A percentile compares a stretch with the other conserved stretches of the same genome.
phyloP scores from a whole-genome alignment of 2,329 filamentous ascomycete species.

The Exophiala sp. region DNA sequence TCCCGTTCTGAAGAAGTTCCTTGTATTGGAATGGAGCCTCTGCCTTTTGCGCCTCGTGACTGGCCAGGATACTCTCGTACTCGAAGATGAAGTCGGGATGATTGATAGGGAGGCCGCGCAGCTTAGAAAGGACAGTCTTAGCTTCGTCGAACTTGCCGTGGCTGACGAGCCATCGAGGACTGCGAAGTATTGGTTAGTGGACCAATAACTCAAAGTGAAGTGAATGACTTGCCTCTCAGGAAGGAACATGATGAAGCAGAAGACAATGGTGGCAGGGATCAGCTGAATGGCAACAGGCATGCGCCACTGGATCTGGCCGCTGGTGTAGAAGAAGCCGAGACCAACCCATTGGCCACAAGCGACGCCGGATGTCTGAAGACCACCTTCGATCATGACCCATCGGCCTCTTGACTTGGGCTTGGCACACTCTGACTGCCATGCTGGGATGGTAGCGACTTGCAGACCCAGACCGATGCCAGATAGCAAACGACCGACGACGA shows the following conservation, averaged over 20 bases:
- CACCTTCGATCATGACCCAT: conserved; percentile 53
- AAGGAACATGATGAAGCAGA: conserved; percentile 3
- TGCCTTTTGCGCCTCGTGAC: conserved; percentile 7
- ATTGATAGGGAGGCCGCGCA: neutral
- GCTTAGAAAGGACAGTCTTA: conserved; percentile 39
- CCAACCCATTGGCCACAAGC: conserved; percentile 37
- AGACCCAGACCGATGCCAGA: conserved; percentile 36
- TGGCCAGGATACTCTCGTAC: conserved; percentile 6
- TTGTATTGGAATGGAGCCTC: conserved; percentile 6
- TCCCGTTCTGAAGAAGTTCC: conserved; percentile 55
- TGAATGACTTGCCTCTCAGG: conserved; percentile 45
- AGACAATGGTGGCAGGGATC: conserved; percentile 4
- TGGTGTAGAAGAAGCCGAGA: conserved; percentile 8
- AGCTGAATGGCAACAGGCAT: conserved; percentile 5
- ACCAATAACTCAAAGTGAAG: conserved; percentile 44
- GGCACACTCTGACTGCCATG: conserved; percentile 44
- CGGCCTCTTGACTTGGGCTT: conserved; percentile 50
- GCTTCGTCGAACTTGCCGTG: conserved; percentile 55
- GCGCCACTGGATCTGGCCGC: conserved; percentile 6
- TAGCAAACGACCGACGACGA: conserved; percentile 47
- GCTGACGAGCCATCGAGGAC: conserved; percentile 56
- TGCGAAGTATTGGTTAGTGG: conserved; percentile 39
- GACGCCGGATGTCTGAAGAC: conserved; percentile 50
- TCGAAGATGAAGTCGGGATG: conserved; percentile 5
- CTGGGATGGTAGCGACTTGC: conserved; percentile 38